Percentiles rank a stretch among this genome's conserved stretches.
Evolutionary conservation across 202 grass and related monocot genomes (phyloP).

Genomic region (Brachypodium distachyon): DNA sequence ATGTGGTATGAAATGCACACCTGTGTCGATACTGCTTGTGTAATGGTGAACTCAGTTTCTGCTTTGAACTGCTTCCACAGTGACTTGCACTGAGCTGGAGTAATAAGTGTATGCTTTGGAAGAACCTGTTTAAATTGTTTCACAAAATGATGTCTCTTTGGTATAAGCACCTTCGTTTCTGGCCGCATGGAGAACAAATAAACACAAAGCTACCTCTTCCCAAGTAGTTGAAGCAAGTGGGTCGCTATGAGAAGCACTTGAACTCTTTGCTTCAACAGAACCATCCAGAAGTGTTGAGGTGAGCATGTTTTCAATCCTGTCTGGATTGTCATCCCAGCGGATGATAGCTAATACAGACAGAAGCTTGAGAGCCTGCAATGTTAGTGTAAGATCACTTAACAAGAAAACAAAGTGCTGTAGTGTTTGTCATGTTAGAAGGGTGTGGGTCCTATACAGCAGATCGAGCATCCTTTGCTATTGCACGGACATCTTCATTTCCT

Average conservation of each 20-base stretch:
- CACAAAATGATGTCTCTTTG: neutral
- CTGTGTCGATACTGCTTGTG: constrained; percentile 84
- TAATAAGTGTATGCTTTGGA: constrained; percentile 60
- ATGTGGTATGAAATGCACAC: constrained; percentile 29
- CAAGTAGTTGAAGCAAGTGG: constrained; percentile 85
- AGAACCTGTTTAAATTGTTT: constrained; percentile 41
- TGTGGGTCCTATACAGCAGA: constrained; percentile 44
- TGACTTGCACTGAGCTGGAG: constrained; percentile 81
- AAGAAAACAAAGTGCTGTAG: neutral
- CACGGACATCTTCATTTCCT: constrained; percentile 87
- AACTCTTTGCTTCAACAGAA: constrained; percentile 39
- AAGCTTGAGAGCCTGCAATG: constrained; percentile 82
- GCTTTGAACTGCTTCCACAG: constrained; percentile 81
- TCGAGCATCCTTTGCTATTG: constrained; percentile 87
- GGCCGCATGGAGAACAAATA: constrained; percentile 3
- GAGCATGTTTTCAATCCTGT: constrained; percentile 67
- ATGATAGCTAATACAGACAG: constrained; percentile 68
- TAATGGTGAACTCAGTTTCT: constrained; percentile 73
- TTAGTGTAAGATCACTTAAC: constrained; percentile 2
- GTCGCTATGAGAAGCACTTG: constrained; percentile 42
- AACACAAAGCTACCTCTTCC: constrained; percentile 50
- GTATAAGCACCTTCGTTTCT: constrained; percentile 14
- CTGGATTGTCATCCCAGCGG: constrained; percentile 72
- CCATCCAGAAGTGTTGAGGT: constrained; percentile 56
- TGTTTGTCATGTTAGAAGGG: neutral